phyloP scores from a whole-genome alignment of 768 basidiomycete genomes.

The Lentinus brumalis region DNA sequence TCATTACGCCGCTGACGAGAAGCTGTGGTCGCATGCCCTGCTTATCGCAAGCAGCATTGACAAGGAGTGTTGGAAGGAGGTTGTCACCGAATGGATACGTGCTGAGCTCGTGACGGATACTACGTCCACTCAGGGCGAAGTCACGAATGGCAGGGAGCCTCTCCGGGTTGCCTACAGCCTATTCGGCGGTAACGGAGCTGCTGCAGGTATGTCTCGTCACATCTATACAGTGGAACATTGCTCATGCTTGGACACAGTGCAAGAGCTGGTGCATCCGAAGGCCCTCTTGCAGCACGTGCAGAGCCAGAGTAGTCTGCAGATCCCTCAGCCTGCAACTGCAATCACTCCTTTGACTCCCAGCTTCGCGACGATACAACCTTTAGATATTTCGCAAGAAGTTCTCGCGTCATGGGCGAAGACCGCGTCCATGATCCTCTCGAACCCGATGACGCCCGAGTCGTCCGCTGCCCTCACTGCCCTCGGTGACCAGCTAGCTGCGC shows the following conservation, averaged over 20 bases:
- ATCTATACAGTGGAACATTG: background rate
- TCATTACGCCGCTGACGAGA: constrained; percentile 84
- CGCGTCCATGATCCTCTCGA: constrained; percentile 79
- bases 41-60: constrained; percentile 91
- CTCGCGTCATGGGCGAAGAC: constrained; percentile 85
- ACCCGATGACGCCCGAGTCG: constrained; percentile 65
- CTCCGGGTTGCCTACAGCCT: constrained; percentile 81
- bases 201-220: constrained; percentile 55
- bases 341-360: constrained; percentile 67
- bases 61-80: constrained; percentile 92
- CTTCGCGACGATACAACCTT: constrained; percentile 46
- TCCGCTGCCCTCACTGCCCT: constrained; percentile 79
- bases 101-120: constrained; percentile 59
- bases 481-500: constrained; percentile 76
- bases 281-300: constrained; percentile 39
- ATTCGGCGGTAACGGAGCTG: constrained; percentile 80
- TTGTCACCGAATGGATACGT: constrained; percentile 81
- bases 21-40: constrained; percentile 95
- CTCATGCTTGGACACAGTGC: constrained; percentile 47
- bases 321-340: constrained; percentile 33
- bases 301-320: constrained; percentile 38
- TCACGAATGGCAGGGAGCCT: constrained; percentile 61
- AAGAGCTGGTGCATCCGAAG: constrained; percentile 68
- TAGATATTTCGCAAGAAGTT: constrained; percentile 59
- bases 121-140: constrained; percentile 18